Evolutionary conservation across 169 alveolate genomes (phyloP).

Genomic region (Plasmodium fragile): DNA sequence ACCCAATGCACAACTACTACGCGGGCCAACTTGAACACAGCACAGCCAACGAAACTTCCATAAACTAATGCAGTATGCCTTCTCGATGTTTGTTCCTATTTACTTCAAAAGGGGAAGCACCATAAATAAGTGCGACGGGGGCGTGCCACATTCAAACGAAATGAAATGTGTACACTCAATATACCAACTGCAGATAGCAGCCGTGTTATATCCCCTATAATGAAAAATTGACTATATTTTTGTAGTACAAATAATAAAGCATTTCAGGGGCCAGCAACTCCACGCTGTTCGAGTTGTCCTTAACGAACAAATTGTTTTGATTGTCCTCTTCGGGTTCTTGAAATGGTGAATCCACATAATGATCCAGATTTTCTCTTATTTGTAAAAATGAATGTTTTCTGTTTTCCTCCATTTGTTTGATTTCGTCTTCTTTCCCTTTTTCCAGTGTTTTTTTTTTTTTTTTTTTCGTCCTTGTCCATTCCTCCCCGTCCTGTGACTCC

Average conservation of each 20-base stretch:
- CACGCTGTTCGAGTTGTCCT: constrained; percentile 33
- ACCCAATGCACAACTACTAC: neutral
- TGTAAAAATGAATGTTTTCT: neutral
- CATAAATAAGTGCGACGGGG: neutral
- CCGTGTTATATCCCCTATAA: neutral
- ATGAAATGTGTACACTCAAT: neutral
- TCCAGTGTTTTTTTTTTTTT: neutral
- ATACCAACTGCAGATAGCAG: neutral
- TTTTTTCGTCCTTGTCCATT: neutral
- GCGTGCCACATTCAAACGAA: neutral
- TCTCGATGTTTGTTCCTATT: neutral
- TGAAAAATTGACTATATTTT: constrained; percentile 69
- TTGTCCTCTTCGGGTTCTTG: neutral
- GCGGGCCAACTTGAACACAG: neutral
- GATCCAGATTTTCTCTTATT: constrained; percentile 31
- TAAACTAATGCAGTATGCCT: neutral
- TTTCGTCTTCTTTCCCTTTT: neutral
- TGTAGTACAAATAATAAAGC: constrained; percentile 51
- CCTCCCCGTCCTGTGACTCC: neutral
- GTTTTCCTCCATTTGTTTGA: neutral
- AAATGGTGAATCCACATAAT: neutral
- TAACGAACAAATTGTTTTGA: neutral
- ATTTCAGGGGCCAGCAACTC: constrained; percentile 10
- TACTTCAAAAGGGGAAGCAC: neutral
- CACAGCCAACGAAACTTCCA: neutral